These are phyloP conservation scores for Paraphoma sp. DNA, from an alignment of 2,329 filamentous ascomycete genomes.

Conservation along the genomic window DNA sequence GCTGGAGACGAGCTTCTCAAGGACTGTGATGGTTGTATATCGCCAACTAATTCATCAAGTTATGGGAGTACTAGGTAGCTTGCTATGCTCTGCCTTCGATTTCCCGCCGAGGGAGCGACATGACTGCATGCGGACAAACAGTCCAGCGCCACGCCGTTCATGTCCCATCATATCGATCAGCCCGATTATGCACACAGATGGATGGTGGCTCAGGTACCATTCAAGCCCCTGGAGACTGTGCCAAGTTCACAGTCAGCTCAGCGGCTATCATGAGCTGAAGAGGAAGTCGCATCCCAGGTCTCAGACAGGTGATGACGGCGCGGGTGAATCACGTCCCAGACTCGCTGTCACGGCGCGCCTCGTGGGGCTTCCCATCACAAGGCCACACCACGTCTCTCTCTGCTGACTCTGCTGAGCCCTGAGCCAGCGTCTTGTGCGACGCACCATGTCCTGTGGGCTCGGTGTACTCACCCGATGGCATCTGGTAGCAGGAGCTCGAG, in stretches of 20 bases:
- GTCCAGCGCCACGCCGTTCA: background rate
- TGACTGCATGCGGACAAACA: background rate
- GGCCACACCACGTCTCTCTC: background rate
- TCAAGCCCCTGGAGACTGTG: conserved; percentile 7
- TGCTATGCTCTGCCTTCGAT: background rate
- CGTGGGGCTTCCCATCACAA: conserved; percentile 1
- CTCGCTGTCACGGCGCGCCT: conserved; percentile 3
- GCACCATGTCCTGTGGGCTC: conserved; percentile 1
- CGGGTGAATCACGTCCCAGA: conserved; percentile 2
- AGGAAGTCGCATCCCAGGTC: conserved; percentile 9
- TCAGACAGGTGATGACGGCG: conserved; percentile 6
- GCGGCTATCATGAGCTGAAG: conserved; percentile 6
- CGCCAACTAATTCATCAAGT: no score
- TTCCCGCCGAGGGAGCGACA: background rate
- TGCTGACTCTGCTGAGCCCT: conserved; percentile 2
- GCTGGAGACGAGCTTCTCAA: no score
- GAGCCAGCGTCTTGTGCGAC: conserved; percentile 4
- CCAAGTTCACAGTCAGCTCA: conserved; percentile 5
- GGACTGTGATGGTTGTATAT: no score
- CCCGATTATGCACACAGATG: background rate
- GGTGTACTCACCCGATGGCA: background rate
- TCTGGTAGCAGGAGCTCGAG: background rate
- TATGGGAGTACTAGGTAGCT: background rate
- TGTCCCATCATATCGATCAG: background rate
- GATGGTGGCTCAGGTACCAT: background rate